Conservation (phyloP, 768 basidiomycete species). For the Boletales sp. region DNA sequence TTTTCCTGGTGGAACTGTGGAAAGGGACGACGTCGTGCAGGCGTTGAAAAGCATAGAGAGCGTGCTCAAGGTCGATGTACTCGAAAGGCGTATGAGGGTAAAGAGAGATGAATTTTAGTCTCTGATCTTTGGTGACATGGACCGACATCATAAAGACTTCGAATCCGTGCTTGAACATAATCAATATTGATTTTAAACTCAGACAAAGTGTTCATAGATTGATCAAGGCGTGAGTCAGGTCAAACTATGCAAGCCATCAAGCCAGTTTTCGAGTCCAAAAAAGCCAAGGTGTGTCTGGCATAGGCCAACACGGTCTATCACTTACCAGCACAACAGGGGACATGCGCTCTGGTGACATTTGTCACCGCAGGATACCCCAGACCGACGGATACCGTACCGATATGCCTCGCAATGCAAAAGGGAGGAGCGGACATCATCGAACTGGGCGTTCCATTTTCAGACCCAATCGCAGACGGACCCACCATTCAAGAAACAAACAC, state of each 20-base stretch:
- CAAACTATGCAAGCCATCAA: conserved; percentile 26
- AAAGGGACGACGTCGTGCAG: conserved; percentile 11
- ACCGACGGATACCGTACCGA: conserved; percentile 73
- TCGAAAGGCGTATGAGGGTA: conserved; percentile 17
- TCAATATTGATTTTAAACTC: too few species aligned
- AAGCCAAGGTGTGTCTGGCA: conserved; percentile 9
- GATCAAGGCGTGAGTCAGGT: too few species aligned
- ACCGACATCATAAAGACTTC: too few species aligned
- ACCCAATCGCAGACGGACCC: conserved; percentile 94
- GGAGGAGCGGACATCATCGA: conserved; percentile 96
- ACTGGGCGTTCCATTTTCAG: conserved; percentile 75
- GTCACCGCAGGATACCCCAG: conserved; percentile 93
- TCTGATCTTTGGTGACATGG: too few species aligned
- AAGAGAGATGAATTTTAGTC: conserved; percentile 28
- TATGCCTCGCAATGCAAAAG: conserved; percentile 87
- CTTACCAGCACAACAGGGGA: conserved; percentile 24
- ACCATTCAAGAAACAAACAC: conserved; percentile 91
- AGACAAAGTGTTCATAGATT: too few species aligned
- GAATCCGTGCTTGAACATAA: too few species aligned
- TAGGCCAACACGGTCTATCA: too few species aligned
- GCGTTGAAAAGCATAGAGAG: conserved; percentile 14
- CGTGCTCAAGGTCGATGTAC: conserved; percentile 23
- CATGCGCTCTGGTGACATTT: conserved; percentile 76
- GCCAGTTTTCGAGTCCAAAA: conserved; percentile 26
- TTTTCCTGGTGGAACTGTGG: conserved; percentile 3